Base-by-base conservation (phyloP, 106 monocot genomes). In the Acanthochlamys bracteata region DNA sequence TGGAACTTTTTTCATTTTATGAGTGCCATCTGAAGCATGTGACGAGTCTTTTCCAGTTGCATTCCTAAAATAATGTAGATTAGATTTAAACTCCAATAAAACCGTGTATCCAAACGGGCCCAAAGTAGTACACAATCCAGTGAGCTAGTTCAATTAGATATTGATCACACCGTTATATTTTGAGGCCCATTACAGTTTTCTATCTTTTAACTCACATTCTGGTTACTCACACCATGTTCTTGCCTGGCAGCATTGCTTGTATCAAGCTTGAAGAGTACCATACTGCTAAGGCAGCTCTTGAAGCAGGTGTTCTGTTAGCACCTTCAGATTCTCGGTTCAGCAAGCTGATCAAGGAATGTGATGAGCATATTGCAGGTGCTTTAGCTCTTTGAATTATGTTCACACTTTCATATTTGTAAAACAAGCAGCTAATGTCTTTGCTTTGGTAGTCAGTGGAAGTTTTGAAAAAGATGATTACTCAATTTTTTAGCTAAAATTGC, bases 251-350 rank as follows among this genome's bases (percentile, higher is more conserved):
- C 8, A 78, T 73, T 84, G 95, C 90, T 71, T 87, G 95, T 46
- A 63, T 95, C 24, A 87, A 80, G 71, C 84, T 90, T 23, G 90
- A 95, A 75, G 86, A 95, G 63, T 87, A 87, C 71, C 90, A 90
- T 42, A 90, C 95, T 42, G 95, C 94, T 21, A 90, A 84, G 57
- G 57, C 77, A 61, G 86, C 90, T 61, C 82, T 95, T 71, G 79
- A 87, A 77, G 59, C 73, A 41, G 95, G 90, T 49, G 60, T 66
- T 41, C 23, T 69, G 57, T 64, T 86, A 61, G 80, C 80, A 43
- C 73, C 76, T 43, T 86, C 69, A 22, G 84, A 90, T 72, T 63
- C 80, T 59, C 72, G 95, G 70, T 95, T 95, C 67, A 53, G 63
- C 53, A 75, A 66, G 64, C 66, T 95, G 45, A 82, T 95, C 42